Conservation (phyloP, 2,329 filamentous ascomycete species). For the Phaeosphaeria sp. region DNA sequence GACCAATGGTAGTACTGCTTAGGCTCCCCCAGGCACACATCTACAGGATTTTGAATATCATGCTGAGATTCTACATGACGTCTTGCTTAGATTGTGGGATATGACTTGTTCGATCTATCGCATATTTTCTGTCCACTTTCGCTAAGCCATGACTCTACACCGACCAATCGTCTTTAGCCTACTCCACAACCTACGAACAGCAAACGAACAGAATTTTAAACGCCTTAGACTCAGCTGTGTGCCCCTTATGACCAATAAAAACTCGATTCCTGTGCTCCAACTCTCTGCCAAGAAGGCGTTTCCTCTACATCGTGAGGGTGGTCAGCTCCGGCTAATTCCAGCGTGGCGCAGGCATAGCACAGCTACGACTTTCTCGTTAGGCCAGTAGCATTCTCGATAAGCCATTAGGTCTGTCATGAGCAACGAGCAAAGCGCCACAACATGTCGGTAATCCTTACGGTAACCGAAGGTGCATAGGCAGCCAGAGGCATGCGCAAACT, state of each 20-base stretch:
- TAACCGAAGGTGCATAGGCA: not conserved
- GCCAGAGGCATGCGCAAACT: not conserved
- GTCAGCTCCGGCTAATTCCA: not conserved
- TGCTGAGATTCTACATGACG: not conserved
- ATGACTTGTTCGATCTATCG: not conserved
- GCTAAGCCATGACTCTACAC: too few species aligned
- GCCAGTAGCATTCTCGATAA: not conserved
- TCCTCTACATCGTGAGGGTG: not conserved
- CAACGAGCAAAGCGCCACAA: not conserved
- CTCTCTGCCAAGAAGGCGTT: not conserved
- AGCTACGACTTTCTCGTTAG: not conserved
- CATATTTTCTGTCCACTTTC: too few species aligned
- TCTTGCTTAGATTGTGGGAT: not conserved
- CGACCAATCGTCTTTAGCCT: too few species aligned
- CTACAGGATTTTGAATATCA: not conserved
- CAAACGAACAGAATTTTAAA: too few species aligned
- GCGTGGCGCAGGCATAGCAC: not conserved
- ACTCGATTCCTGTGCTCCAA: not conserved
- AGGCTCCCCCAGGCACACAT: not conserved
- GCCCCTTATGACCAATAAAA: not conserved
- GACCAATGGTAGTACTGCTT: not conserved
- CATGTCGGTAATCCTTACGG: not conserved
- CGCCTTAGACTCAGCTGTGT: not conserved
- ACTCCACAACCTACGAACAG: too few species aligned
- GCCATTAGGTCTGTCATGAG: not conserved